Base-by-base conservation (phyloP, 345 rosid species). In the Anastatica hierochuntica region DNA sequence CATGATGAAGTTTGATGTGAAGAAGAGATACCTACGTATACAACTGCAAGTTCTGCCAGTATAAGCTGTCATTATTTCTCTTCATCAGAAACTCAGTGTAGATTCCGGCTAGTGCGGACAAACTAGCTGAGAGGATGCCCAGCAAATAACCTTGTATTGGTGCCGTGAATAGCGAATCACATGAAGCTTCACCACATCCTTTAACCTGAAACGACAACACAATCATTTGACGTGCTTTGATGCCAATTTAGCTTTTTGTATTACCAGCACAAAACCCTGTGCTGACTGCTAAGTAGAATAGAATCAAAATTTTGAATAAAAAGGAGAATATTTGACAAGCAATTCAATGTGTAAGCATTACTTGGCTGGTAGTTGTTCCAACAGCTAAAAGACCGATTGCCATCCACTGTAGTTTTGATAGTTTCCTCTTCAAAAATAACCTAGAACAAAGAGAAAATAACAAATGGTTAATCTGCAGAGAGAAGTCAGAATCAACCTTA, bases 81-180 rank as follows among this genome's bases (percentile, higher is more conserved):
- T 92, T 88, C 97, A 92, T 85, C 67, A 88, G 74, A 70, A 81
- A 92, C 64, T 94, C 99, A 23, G 97, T 94, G 54, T 88, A 92
- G 46, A 94, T 88, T 49, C 99, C 99, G 2, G 97, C 99, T 26
- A 80, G 64, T 13, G 95, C 99, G 0, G 99, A 88, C 47, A 92
- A 80, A 71, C 83, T 79, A 62, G 99, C 99, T 53, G 95, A 88
- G 26, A 94, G 72, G 31, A 78, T 37, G 1, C 95, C 99, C 20
- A 94, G 60, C 87, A 85, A 26, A 63, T 88, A 88, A 4, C 97
- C 99, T 62, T 78, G 94, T 40, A 85, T 81, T 39, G 97, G 92
- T 51, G 99, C 88, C 27, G 95, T 77, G 72, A 94, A 85, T 30
- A 85, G 60, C 19, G 97, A 88, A 46, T 88, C 83, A 51, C 95